Evolutionary conservation across 106 monocot species (phyloP).

Genomic region (Dendrobium catenatum): DNA sequence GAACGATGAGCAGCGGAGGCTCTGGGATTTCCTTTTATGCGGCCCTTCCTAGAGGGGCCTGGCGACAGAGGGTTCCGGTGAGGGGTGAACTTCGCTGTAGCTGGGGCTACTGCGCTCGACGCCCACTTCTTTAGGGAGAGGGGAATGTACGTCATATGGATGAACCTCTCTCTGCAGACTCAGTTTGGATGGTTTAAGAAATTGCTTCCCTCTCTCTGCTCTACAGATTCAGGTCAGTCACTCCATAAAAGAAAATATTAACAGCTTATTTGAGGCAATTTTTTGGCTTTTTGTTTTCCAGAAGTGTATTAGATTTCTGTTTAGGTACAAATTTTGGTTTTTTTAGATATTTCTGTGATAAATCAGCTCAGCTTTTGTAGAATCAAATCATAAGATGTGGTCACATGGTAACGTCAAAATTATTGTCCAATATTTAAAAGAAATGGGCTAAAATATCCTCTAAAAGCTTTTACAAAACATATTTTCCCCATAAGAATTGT

Average conservation of each 20-base stretch:
- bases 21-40: slow-evolving; percentile 32
- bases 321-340: too few relatives aligned
- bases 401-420: too few relatives aligned
- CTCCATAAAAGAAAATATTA: neutral
- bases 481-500: too few relatives aligned
- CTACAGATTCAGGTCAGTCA: slow-evolving; percentile 12
- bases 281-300: too few relatives aligned
- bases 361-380: too few relatives aligned
- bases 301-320: too few relatives aligned
- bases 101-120: slow-evolving; percentile 47
- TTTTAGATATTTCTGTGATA: too few relatives aligned
- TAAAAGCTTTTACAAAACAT: too few relatives aligned
- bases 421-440: too few relatives aligned
- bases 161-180: slow-evolving; percentile 23
- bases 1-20: slow-evolving; percentile 18
- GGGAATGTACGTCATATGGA: slow-evolving; percentile 10
- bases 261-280: too few relatives aligned
- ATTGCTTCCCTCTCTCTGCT: slow-evolving; percentile 32
- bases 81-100: slow-evolving; percentile 63
- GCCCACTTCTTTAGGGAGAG: slow-evolving; percentile 17
- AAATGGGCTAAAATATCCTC: too few relatives aligned
- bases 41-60: slow-evolving; percentile 24
- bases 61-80: slow-evolving; percentile 12
- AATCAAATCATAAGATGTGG: too few relatives aligned
- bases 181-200: slow-evolving; percentile 43